Evolutionary conservation across 2,329 filamentous ascomycete species (phyloP).

Genomic region (Colletotrichum chrysophilum): DNA sequence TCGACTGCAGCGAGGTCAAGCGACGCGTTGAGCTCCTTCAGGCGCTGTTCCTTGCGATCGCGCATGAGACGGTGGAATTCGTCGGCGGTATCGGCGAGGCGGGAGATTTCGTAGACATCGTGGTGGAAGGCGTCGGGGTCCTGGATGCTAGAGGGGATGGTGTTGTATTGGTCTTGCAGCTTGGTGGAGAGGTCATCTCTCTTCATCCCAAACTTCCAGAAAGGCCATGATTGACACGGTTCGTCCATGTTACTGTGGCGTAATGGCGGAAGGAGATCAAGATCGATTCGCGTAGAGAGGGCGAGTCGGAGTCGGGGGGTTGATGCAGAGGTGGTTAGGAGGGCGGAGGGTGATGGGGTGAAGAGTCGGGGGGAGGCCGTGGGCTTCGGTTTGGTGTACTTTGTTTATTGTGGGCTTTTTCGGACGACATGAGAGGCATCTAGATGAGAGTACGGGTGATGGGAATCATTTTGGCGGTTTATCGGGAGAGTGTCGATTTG

Average conservation of each 20-base stretch:
- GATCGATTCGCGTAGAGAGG: not conserved
- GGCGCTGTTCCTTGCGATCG: slow-evolving; percentile 57
- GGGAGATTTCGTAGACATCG: slow-evolving; percentile 64
- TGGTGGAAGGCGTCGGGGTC: slow-evolving; percentile 67
- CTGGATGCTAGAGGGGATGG: slow-evolving; percentile 59
- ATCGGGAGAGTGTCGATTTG: not conserved
- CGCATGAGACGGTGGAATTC: slow-evolving; percentile 62
- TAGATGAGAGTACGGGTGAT: not conserved
- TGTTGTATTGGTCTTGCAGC: slow-evolving; percentile 66
- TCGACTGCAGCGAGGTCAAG: slow-evolving; percentile 64
- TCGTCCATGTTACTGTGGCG: slow-evolving; percentile 54
- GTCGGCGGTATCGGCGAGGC: slow-evolving; percentile 51
- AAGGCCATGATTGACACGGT: slow-evolving; percentile 57
- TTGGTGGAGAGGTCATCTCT: slow-evolving; percentile 62
- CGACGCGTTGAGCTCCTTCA: slow-evolving; percentile 59
- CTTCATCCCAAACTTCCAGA: slow-evolving; percentile 69
- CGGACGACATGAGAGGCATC: slow-evolving; percentile 14
- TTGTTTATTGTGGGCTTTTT: not conserved
- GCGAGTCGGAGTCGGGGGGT: not conserved
- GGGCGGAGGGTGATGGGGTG: not conserved
- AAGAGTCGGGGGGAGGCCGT: slow-evolving; percentile 1
- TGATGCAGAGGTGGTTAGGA: not conserved
- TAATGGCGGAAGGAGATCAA: not conserved
- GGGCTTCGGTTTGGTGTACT: not conserved
- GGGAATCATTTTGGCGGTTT: not conserved